Evolutionary conservation across 345 rosid species (phyloP), one percentile per base, ranked within the genome.

Genomic region (Orychophragmus violaceus): DNA sequence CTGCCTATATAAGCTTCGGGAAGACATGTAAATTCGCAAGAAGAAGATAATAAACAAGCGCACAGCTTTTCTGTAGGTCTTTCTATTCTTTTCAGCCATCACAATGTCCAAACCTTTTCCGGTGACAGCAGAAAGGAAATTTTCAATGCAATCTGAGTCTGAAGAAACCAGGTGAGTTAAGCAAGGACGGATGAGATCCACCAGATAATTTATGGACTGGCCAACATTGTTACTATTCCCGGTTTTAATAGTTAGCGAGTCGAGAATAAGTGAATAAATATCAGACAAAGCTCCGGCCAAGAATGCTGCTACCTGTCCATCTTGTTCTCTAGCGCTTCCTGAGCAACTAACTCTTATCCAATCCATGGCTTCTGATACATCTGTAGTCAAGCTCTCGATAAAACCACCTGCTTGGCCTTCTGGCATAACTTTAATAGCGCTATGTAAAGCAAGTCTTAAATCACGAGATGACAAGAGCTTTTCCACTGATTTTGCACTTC

Each of bases 391-490:
- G 59, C 79, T 82, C 68, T 55, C 78, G 56, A 91, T 68, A 64
- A 84, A 86, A 63, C 78, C 85, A 80, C 91, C 74, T 23, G 80
- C 91, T 80, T 91, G 99, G 68, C 95, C 97, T 83, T 88, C 97
- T 75, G 97, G 96, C 70, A 85, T 79, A 71, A 81, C 82, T 66
- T 76, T 80, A 65, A 83, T 70, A 61, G 85, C 88, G 28, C 70
- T 75, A 64, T 77, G 79, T 60, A 86, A 50, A 45, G 90, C 86
- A 44, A 77, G 76, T 78, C 81, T 83, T 72, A 88, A 71, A 39
- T 74, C 83, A 60, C 82, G 81, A 7, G 86, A 78, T 59, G 84
- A 79, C 23, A 82, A 44, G 57, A 94, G 79, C 56, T 69, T 61
- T 70, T 74, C 83, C 28, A 88, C 79, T 22, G 85, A 76, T 74